These are phyloP conservation scores for Saccharum hybrid DNA, from an alignment of 202 grass and related monocot species.

Conservation along the genomic window DNA sequence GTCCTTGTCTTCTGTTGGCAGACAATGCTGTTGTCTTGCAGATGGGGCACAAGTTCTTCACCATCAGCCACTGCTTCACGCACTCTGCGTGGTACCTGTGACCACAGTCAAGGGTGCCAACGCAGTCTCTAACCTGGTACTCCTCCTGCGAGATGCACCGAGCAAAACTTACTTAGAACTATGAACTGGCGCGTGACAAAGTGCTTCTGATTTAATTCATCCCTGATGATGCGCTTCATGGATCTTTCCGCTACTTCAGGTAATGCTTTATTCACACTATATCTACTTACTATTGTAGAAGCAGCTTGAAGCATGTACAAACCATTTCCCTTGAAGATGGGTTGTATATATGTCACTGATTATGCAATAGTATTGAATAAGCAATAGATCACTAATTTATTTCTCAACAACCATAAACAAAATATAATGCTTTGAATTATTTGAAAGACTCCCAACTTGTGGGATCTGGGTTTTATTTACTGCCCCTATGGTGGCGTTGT, in stretches of 20 bases:
- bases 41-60: conserved; percentile 91
- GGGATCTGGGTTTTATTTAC: neutral
- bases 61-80: conserved; percentile 81
- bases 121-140: conserved; percentile 58
- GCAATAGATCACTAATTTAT: neutral
- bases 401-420: conserved; percentile 1
- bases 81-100: conserved; percentile 79
- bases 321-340: neutral
- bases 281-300: neutral
- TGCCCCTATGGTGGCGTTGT: neutral
- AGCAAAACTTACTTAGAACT: conserved; percentile 21
- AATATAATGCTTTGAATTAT: neutral
- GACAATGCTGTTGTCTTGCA: conserved; percentile 86
- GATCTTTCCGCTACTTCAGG: neutral
- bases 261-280: neutral
- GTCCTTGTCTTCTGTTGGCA: conserved; percentile 54
- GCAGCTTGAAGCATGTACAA: neutral
- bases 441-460: conserved; percentile 1
- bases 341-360: neutral
- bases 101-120: conserved; percentile 79
- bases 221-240: conserved; percentile 7
- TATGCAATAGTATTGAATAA: conserved; percentile 4
- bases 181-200: neutral
- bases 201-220: neutral
- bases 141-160: conserved; percentile 58